Percentiles rank a stretch among this genome's conserved stretches.
These are phyloP conservation scores for Hypsizygus ulmarius DNA, from an alignment of 1,284 basidiomycete species.

Conservation along the genomic window DNA sequence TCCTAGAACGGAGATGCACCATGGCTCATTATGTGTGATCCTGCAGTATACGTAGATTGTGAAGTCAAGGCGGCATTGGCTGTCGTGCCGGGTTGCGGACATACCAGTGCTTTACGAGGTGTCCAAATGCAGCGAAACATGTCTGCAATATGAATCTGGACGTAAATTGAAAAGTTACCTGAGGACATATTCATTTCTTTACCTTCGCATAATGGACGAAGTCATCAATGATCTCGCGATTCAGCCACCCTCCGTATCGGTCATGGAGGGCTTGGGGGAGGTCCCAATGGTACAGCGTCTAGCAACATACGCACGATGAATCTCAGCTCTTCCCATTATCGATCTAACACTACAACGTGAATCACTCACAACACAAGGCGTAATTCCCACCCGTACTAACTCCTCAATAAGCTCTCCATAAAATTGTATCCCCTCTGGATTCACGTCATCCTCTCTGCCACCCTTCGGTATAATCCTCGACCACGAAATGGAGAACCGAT, in stretches of 20 bases:
- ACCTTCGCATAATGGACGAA: slow-evolving; percentile 63
- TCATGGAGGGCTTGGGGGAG: slow-evolving; percentile 69
- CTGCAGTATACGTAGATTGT: slow-evolving; percentile 26
- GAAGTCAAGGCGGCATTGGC: background rate
- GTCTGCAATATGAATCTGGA: slow-evolving; percentile 35
- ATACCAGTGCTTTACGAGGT: slow-evolving; percentile 74
- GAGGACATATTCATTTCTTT: slow-evolving; percentile 1
- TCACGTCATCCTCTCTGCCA: slow-evolving; percentile 68
- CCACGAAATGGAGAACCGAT: slow-evolving; percentile 77
- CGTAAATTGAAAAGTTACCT: background rate
- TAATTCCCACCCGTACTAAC: slow-evolving; percentile 60
- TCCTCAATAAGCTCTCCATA: slow-evolving; percentile 70
- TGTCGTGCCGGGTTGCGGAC: no score
- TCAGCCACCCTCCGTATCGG: slow-evolving; percentile 72
- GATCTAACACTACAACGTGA: no score
- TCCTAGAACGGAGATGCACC: slow-evolving; percentile 69
- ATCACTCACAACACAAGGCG: slow-evolving; percentile 61
- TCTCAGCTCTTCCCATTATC: background rate
- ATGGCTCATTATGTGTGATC: slow-evolving; percentile 75
- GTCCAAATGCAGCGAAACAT: slow-evolving; percentile 72
- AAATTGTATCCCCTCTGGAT: slow-evolving; percentile 63
- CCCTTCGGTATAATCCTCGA: slow-evolving; percentile 68
- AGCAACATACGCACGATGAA: background rate
- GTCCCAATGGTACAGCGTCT: slow-evolving; percentile 82
- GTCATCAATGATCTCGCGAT: slow-evolving; percentile 62